Evolutionary conservation across 257 asterid species (phyloP).

Genomic region (Thymus mandschuricus): DNA sequence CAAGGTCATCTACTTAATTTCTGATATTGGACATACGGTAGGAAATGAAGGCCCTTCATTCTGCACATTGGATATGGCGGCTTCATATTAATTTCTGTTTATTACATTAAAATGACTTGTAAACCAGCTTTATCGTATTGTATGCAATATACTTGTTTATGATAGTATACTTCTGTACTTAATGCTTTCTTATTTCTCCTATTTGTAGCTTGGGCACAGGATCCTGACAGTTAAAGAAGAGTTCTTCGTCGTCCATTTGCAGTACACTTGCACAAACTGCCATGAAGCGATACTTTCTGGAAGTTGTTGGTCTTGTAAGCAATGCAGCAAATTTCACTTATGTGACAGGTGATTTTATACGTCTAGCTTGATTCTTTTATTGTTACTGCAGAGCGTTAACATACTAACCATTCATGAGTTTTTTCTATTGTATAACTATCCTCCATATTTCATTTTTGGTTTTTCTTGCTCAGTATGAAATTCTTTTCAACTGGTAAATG

Average conservation of each 20-base stretch:
- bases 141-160: not conserved
- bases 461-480: too few relatives aligned
- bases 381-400: not conserved
- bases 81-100: not conserved
- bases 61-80: slow-evolving; percentile 2
- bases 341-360: slow-evolving; percentile 56
- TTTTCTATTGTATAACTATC: slow-evolving; percentile 5
- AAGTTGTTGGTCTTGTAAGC: slow-evolving; percentile 55
- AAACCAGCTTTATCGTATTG: slow-evolving; percentile 3
- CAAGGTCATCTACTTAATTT: not conserved
- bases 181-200: slow-evolving; percentile 25
- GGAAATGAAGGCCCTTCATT: not conserved
- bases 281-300: slow-evolving; percentile 56
- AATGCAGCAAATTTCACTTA: slow-evolving; percentile 58
- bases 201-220: slow-evolving; percentile 53
- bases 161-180: not conserved
- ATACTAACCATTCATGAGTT: not conserved
- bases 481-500: not conserved
- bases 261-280: slow-evolving; percentile 58
- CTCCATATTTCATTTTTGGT: not conserved
- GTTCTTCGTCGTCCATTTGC: slow-evolving; percentile 64
- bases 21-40: not conserved
- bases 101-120: not conserved
- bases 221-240: slow-evolving; percentile 60
- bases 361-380: slow-evolving; percentile 13